These are phyloP conservation scores for Teratosphaeria viscida DNA, from an alignment of 2,329 filamentous ascomycete genomes.

Conservation along the genomic window DNA sequence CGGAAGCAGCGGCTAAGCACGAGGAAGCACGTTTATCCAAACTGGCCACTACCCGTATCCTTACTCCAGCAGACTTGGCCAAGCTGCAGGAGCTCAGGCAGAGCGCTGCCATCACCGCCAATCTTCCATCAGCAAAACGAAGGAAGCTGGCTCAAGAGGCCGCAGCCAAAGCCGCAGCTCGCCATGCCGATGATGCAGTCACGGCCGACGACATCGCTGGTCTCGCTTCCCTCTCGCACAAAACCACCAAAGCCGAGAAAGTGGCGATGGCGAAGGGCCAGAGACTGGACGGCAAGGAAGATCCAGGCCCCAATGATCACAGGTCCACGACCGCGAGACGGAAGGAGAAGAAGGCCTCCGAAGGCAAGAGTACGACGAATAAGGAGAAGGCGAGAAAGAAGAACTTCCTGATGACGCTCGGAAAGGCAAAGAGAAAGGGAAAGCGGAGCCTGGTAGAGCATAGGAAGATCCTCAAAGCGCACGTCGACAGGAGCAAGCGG, in stretches of 20 bases:
- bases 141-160: constrained; percentile 21
- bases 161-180: constrained; percentile 22
- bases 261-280: constrained; percentile 74
- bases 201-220: constrained; percentile 89
- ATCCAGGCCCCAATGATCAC: constrained; percentile 46
- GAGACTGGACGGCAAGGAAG: constrained; percentile 35
- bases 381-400: constrained; percentile 94
- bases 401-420: constrained; percentile 97
- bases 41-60: constrained; percentile 83
- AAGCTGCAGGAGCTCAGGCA: constrained; percentile 84
- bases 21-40: constrained; percentile 42
- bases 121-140: constrained; percentile 37
- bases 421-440: constrained; percentile 90
- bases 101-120: constrained; percentile 58
- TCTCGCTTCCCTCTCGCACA: constrained; percentile 63
- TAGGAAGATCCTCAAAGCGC: constrained; percentile 66
- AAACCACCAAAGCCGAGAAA: constrained; percentile 81
- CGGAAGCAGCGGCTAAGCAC: constrained; percentile 19
- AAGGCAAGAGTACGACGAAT: constrained; percentile 95
- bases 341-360: constrained; percentile 74
- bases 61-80: constrained; percentile 90
- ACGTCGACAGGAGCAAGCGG: constrained; percentile 72
- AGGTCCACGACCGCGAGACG: constrained; percentile 75
- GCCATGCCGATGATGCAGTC: constrained; percentile 72
- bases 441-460: constrained; percentile 88